Evolutionary conservation across 768 basidiomycete genomes (phyloP).

Genomic region (Crepidotus variabilis): DNA sequence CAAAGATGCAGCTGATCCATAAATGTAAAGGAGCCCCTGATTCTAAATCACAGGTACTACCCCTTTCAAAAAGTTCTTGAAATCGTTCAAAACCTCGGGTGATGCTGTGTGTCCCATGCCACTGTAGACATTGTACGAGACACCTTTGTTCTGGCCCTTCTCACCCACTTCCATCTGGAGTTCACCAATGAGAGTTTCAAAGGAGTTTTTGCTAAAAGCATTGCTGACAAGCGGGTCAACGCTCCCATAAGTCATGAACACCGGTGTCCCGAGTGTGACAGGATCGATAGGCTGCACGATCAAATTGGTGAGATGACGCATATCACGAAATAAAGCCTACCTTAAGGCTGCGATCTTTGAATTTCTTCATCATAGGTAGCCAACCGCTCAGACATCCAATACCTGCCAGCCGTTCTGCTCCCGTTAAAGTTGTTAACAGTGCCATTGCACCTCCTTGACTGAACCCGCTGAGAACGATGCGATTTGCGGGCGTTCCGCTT

Average conservation of each 20-base stretch:
- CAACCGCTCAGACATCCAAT: conserved; percentile 75
- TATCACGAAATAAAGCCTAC: neutral
- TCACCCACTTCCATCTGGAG: conserved; percentile 47
- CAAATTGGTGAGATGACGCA: conserved; percentile 6
- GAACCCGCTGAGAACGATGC: conserved; percentile 87
- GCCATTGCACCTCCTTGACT: conserved; percentile 82
- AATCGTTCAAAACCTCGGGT: conserved; percentile 62
- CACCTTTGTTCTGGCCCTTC: conserved; percentile 43
- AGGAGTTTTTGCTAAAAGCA: conserved; percentile 49
- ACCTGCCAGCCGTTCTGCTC: conserved; percentile 66
- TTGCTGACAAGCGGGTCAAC: conserved; percentile 70
- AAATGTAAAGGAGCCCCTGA: neutral
- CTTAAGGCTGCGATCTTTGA: conserved; percentile 51
- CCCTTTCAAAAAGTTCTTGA: conserved; percentile 67
- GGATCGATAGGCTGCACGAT: conserved; percentile 51
- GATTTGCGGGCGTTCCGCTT: conserved; percentile 55
- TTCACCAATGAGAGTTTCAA: conserved; percentile 49
- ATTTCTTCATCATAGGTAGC: conserved; percentile 63
- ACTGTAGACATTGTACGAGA: conserved; percentile 65
- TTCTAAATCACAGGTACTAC: conserved; percentile 34
- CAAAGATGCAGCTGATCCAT: neutral
- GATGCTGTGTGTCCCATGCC: conserved; percentile 66
- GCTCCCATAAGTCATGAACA: conserved; percentile 89
- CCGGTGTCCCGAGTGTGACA: conserved; percentile 44
- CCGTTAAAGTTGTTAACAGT: conserved; percentile 69